Evolutionary conservation across 306 rosid species (phyloP), one percentile per base, ranked within the genome.

Genomic region (Hylodesmum podocarpum): DNA sequence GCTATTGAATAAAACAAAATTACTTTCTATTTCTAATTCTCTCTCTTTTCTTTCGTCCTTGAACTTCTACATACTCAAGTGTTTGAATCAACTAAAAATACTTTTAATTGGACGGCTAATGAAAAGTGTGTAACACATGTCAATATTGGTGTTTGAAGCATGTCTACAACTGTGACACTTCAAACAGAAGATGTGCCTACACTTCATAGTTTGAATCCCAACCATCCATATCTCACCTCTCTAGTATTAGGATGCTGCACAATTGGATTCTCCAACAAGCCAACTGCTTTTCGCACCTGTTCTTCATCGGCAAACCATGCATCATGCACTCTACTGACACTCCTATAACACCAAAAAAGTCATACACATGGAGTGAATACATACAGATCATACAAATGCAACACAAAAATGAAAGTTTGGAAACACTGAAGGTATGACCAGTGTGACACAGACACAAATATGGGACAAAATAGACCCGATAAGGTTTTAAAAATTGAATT

Each of bases 251-350:
- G 57, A 76, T 41, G 44, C 76, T 61, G 81, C 19, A 79, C 79
- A 53, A 78, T 82, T 34, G 88, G 91, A 24, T 66, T 77, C 70
- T 86, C 90, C 83, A 88, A 84, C 85, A 93, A 88, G 64, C 97
- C 98, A 80, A 91, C 88, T 11, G 57, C 47, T 64, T 82, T 84
- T 57, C 97, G 80, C 29, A 88, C 93, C 71, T 9, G 31, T 37
- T 78, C 85, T 83, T 93, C 97, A 71, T 93, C 89, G 40, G 89
- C 91, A 83, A 93, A 93, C 98, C 98, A 93, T 53, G 83, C 87
- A 73, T 93, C 98, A 36, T 86, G 90, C 65, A 93, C 86, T 86
- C 87, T 88, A 57, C 89, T 86, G 68, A 88, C 85, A n/a, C 87
- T 91, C 97, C 88, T 85, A 78, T 44, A 70, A 79, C 37, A 71